Conservation (phyloP, 1,284 basidiomycete species). For the Mycosarcoma mackinlayi region DNA sequence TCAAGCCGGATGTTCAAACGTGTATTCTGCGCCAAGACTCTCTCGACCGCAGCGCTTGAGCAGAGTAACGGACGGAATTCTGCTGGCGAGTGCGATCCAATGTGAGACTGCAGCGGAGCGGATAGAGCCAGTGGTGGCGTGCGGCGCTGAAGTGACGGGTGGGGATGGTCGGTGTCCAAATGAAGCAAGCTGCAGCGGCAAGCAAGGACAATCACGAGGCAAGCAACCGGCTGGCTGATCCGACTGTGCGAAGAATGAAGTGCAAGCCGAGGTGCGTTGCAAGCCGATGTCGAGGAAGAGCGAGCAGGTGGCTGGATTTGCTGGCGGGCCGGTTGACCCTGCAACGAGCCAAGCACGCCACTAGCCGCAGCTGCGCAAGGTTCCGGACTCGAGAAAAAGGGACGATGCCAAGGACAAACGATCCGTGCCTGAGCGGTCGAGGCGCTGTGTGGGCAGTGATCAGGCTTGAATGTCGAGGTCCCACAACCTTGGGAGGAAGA, state of each 20-base stretch:
- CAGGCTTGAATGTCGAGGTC: constrained; percentile 4
- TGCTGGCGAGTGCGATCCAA: no score
- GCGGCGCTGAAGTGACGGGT: constrained; percentile 19
- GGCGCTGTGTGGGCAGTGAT: background rate
- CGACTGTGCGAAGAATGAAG: constrained; percentile 35
- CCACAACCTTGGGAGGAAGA: constrained; percentile 14
- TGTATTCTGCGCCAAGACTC: background rate
- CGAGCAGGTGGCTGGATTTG: background rate
- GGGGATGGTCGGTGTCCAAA: constrained; percentile 22
- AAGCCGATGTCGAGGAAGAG: background rate
- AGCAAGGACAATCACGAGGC: constrained; percentile 2
- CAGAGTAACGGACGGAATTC: background rate
- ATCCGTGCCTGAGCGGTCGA: constrained; percentile 5
- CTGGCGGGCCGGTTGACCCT: background rate
- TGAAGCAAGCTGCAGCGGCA: constrained; percentile 27
- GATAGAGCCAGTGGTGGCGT: background rate
- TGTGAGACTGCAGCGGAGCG: no score
- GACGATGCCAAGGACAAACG: background rate
- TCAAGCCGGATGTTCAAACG: background rate
- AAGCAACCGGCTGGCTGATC: constrained; percentile 27
- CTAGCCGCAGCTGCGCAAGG: background rate
- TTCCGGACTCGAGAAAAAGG: background rate
- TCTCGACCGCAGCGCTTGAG: background rate
- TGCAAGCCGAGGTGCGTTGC: constrained; percentile 1
- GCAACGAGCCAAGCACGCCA: background rate